phyloP scores from a whole-genome alignment of 108 stramenopile species.

The Skeletonema tropicum region DNA sequence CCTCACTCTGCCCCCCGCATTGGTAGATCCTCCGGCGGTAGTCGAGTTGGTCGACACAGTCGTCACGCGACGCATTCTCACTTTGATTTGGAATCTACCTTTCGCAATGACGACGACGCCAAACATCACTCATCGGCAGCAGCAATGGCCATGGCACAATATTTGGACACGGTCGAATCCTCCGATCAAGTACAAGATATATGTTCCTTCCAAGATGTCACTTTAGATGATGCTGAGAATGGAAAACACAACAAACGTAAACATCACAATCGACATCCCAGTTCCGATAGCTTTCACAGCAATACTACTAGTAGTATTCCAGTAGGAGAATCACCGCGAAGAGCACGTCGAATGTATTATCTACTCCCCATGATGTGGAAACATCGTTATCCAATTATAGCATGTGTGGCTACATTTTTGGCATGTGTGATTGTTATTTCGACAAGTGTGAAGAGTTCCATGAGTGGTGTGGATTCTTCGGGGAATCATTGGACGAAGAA shows the following conservation, averaged over 20 bases:
- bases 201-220: slow-evolving; percentile 14
- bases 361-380: slow-evolving; percentile 23
- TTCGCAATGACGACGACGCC: background rate
- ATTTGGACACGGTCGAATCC: slow-evolving; percentile 22
- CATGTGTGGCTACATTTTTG: background rate
- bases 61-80: too few species aligned
- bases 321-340: background rate
- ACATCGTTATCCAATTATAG: slow-evolving; percentile 11
- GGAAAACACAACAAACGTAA: background rate
- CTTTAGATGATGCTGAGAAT: background rate
- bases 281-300: background rate
- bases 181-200: slow-evolving; percentile 5
- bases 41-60: too few species aligned
- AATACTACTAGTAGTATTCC: too few species aligned
- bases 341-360: slow-evolving; percentile 20
- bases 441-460: slow-evolving; percentile 1
- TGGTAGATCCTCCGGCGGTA: too few species aligned
- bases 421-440: slow-evolving; percentile 6
- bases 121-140: too few species aligned
- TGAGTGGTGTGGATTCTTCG: too few species aligned
- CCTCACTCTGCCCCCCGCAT: too few species aligned
- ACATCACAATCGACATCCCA: background rate
- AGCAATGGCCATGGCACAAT: slow-evolving; percentile 29
- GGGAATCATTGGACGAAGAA: too few species aligned
- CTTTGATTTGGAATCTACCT: too few species aligned